Base-by-base conservation (phyloP, 2,329 filamentous ascomycete species). In the Stachybotrys echinatus region DNA sequence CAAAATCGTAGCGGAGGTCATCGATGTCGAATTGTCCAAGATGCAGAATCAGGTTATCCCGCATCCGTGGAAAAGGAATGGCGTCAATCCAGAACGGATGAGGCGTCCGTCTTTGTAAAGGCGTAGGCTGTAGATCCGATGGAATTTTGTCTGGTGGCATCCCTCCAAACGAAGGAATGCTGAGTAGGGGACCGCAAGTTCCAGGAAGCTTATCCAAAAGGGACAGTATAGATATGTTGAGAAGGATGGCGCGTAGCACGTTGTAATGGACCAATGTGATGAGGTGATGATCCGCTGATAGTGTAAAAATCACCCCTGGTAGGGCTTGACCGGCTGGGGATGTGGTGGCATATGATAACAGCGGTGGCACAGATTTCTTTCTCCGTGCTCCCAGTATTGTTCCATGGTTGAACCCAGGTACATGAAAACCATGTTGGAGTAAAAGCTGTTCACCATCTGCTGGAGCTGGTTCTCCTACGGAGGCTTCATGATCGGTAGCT, bases 231-330 rank as follows among this genome's bases (percentile, higher is more conserved):
- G 47, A 42, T 23, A 48, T 23, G 23, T 48, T 48, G 38, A 44
- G 21, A 7, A 48, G 23, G 3, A 48, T 19, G 22, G 47, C 47
- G 8, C 47, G 38, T n/a, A 43, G 6, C 10, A 43, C 39, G 23
- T 48, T 48, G 19, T 31, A 48, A 23, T 48, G 47, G 12, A 48
- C 47, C 38, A 48, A 23, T 19, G 47, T 48, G 17, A 48, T 48
- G 5, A 48, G 38, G 37, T 23, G 20, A 34, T 48, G 47, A 19
- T 48, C 47, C 23, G 47, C 22, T 6, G 47, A 42, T 21, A 48
- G 47, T 12, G 38, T 21, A 22, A 48, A 43, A 14, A n/a, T n/a
- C n/a, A n/a, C n/a, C n/a, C n/a, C n/a, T 10, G 18, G 20, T 7
- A 20, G 34, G 10, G 21, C 21, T 17, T 20, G 34, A 7, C 14